Conservation (phyloP, 805 yeast genomes). For the Teunomyces kruisii region DNA sequence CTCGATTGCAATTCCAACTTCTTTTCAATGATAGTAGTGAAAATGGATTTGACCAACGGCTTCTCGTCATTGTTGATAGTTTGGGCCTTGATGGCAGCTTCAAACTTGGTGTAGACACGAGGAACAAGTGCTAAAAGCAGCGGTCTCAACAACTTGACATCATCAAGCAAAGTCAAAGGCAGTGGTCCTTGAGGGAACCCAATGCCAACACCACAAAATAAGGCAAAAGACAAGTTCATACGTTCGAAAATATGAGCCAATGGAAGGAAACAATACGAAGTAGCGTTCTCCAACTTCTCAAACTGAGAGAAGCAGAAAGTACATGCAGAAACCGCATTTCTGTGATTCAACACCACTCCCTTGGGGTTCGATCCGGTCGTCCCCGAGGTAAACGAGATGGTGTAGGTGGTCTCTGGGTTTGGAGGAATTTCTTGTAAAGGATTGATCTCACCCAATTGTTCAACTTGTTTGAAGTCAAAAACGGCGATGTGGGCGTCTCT, state of each 20-base stretch:
- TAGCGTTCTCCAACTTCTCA: conserved; percentile 8
- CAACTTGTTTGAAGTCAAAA: conserved; percentile 23
- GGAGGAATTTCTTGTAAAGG: conserved; percentile 28
- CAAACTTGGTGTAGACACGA: conserved; percentile 39
- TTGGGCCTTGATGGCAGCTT: conserved; percentile 51
- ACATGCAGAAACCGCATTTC: conserved; percentile 17
- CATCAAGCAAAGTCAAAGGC: conserved; percentile 29
- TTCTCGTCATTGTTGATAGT: conserved; percentile 34
- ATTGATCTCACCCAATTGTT: conserved; percentile 39
- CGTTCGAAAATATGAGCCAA: conserved; percentile 26
- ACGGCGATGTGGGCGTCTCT: conserved; percentile 21
- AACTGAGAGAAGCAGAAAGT: conserved; percentile 10
- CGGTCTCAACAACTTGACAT: conserved; percentile 28
- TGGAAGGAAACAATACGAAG: conserved; percentile 22
- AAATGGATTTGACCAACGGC: conserved; percentile 28
- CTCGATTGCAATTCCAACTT: conserved; percentile 22
- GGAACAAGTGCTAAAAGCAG: conserved; percentile 31
- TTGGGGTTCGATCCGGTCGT: conserved; percentile 76
- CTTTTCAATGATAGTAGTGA: conserved; percentile 27
- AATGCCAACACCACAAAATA: conserved; percentile 17
- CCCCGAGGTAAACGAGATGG: conserved; percentile 51
- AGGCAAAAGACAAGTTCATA: conserved; percentile 12
- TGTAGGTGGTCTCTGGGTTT: conserved; percentile 32
- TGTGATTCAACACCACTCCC: conserved; percentile 58
- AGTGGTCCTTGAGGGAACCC: conserved; percentile 32